Evolutionary conservation across 2,329 filamentous ascomycete species (phyloP).

Genomic region (Proliferodiscus dingleyae): DNA sequence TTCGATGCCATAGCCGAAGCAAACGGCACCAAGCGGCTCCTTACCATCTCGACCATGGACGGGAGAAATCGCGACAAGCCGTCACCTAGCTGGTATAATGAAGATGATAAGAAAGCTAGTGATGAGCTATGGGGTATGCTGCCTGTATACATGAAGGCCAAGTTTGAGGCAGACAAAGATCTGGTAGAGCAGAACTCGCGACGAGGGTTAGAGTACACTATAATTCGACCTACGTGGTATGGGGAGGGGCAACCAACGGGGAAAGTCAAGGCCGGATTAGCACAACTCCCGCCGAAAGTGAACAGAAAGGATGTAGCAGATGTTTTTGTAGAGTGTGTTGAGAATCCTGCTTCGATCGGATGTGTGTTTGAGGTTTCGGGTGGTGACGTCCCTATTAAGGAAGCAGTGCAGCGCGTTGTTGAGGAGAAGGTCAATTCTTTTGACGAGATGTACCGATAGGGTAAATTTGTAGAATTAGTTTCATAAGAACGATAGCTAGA

Average conservation of each 20-base stretch:
- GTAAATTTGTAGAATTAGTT: too few relatives aligned
- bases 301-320: slow-evolving; percentile 42
- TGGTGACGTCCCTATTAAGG: slow-evolving; percentile 34
- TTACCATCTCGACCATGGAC: slow-evolving; percentile 42
- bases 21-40: slow-evolving; percentile 37
- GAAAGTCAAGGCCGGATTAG: slow-evolving; percentile 38
- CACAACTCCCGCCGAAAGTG: slow-evolving; percentile 35
- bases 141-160: slow-evolving; percentile 37
- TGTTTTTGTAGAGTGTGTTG: slow-evolving; percentile 37
- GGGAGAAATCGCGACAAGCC: slow-evolving; percentile 37
- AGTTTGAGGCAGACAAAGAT: slow-evolving; percentile 38
- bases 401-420: slow-evolving; percentile 37
- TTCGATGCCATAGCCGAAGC: slow-evolving; percentile 41
- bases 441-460: slow-evolving; percentile 17
- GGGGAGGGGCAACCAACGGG: slow-evolving; percentile 36
- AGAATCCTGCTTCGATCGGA: slow-evolving; percentile 37
- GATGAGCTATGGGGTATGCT: slow-evolving; percentile 37
- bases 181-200: slow-evolving; percentile 35
- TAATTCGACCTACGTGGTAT: slow-evolving; percentile 39
- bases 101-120: slow-evolving; percentile 34
- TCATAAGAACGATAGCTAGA: too few relatives aligned
- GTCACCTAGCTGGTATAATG: slow-evolving; percentile 40
- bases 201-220: slow-evolving; percentile 40
- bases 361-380: slow-evolving; percentile 41
- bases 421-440: slow-evolving; percentile 33